Evolutionary conservation across 1,284 basidiomycete species (phyloP).

Genomic region (Spongispora temasekensis): DNA sequence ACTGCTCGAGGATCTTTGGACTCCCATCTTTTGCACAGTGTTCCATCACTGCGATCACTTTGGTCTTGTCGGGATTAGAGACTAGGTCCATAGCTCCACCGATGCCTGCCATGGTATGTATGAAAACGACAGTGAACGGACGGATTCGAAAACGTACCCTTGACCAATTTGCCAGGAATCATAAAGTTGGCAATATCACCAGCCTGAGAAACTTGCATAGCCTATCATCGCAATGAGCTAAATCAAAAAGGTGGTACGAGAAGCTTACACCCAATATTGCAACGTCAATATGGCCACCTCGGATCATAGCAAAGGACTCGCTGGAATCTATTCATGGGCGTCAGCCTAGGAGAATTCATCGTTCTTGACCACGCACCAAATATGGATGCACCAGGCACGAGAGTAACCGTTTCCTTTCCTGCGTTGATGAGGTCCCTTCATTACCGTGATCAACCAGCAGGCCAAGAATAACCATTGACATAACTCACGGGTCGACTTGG

Average conservation of each 20-base stretch:
- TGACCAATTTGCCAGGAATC: constrained; percentile 92
- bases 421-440: constrained; percentile 89
- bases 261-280: constrained; percentile 77
- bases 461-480: not conserved
- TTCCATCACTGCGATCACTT: constrained; percentile 86
- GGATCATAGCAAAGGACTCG: constrained; percentile 96
- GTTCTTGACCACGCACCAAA: constrained; percentile 64
- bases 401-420: constrained; percentile 93
- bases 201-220: constrained; percentile 91
- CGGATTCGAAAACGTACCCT: constrained; percentile 49
- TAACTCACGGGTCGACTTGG: constrained; percentile 88
- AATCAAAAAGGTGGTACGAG: not conserved
- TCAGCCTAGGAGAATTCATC: not conserved
- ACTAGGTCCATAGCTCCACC: constrained; percentile 97
- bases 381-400: constrained; percentile 88
- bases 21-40: constrained; percentile 89
- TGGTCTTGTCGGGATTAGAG: constrained; percentile 89
- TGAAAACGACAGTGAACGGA: not conserved
- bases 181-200: constrained; percentile 98
- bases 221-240: constrained; percentile 45
- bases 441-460: not conserved
- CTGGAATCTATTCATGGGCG: constrained; percentile 59
- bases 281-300: constrained; percentile 93
- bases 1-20: constrained; percentile 85
- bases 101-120: constrained; percentile 56